Evolutionary conservation across 2,329 filamentous ascomycete species (phyloP).

Genomic region (Neofusicoccum cordaticola): DNA sequence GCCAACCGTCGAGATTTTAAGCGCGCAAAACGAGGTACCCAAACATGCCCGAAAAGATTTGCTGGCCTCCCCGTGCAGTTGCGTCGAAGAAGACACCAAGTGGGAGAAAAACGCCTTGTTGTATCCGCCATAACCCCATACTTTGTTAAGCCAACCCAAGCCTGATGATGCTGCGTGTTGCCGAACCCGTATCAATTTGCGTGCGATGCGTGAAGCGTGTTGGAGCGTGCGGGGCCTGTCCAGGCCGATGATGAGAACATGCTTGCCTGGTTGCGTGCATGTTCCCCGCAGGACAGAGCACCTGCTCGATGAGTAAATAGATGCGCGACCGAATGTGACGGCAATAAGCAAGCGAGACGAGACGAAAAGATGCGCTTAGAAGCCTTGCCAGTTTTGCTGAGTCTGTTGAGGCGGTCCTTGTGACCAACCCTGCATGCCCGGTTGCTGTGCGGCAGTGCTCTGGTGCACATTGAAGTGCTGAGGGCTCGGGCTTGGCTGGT

Average conservation of each 20-base stretch:
- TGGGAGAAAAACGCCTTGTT: slow-evolving; percentile 1
- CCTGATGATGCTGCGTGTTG: slow-evolving; percentile 8
- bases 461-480: slow-evolving; percentile 42
- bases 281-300: too few species aligned
- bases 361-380: slow-evolving; percentile 22
- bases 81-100: neutral
- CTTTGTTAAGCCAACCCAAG: slow-evolving; percentile 8
- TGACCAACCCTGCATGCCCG: slow-evolving; percentile 53
- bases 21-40: neutral
- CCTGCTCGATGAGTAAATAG: neutral
- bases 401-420: slow-evolving; percentile 36
- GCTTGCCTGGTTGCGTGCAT: neutral
- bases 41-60: slow-evolving; percentile 16
- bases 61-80: slow-evolving; percentile 4
- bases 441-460: slow-evolving; percentile 43
- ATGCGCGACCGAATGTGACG: neutral
- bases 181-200: slow-evolving; percentile 14
- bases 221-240: neutral
- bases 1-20: neutral
- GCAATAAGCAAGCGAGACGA: neutral
- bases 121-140: slow-evolving; percentile 4
- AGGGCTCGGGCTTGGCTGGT: slow-evolving; percentile 48
- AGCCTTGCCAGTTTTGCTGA: slow-evolving; percentile 40
- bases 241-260: neutral
- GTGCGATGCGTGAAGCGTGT: slow-evolving; percentile 3